phyloP scores from a whole-genome alignment of 768 basidiomycete species.

The Lentinula edodes region DNA sequence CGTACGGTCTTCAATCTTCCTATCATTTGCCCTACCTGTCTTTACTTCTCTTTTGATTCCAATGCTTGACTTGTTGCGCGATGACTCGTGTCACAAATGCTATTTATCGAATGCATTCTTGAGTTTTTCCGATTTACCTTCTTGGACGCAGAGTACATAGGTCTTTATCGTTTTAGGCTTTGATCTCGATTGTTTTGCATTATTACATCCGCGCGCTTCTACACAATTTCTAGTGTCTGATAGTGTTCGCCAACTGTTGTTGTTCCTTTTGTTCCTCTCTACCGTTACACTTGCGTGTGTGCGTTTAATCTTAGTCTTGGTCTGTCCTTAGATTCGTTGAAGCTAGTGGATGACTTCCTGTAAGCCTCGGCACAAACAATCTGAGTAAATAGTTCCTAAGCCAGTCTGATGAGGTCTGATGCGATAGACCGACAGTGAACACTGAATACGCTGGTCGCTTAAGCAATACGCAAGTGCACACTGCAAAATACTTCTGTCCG shows the following conservation, averaged over 20 bases:
- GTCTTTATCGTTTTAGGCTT: not conserved
- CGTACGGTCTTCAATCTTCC: not conserved
- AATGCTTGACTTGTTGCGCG: not conserved
- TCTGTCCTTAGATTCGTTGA: not conserved
- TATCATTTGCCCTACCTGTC: not conserved
- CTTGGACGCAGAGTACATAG: slow-evolving; percentile 1
- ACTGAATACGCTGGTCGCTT: no score
- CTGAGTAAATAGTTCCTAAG: no score
- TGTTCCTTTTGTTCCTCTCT: not conserved
- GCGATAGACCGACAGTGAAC: no score
- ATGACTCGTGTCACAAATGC: not conserved
- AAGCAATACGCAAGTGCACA: no score
- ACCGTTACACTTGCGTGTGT: not conserved
- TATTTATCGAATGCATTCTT: not conserved
- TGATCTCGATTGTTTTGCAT: not conserved
- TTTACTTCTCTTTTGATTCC: not conserved
- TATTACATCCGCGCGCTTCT: not conserved
- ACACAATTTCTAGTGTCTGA: not conserved
- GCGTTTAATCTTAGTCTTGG: not conserved
- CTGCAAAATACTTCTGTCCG: no score
- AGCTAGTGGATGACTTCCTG: no score
- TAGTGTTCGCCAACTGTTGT: not conserved
- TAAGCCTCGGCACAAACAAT: no score
- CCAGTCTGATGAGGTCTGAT: no score
- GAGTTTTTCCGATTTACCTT: not conserved